These are phyloP conservation scores for Petunia secreta DNA, from an alignment of 257 asterid genomes.

Conservation along the genomic window DNA sequence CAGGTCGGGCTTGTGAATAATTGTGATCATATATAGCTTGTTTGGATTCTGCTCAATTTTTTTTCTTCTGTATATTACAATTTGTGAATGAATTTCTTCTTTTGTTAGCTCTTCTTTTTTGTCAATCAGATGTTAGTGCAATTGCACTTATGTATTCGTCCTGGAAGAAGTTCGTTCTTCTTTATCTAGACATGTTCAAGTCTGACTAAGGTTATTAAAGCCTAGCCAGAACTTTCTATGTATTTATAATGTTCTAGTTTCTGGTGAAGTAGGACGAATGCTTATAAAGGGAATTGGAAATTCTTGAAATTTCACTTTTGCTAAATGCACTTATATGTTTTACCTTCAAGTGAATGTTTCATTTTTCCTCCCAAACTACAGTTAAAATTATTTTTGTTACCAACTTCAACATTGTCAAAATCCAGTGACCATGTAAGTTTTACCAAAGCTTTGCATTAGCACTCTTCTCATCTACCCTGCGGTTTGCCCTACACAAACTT, in stretches of 20 bases:
- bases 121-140: neutral
- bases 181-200: neutral
- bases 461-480: too few relatives aligned
- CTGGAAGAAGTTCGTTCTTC: neutral
- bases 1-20: constrained; percentile 28
- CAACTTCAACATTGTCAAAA: too few relatives aligned
- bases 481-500: too few relatives aligned
- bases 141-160: constrained; percentile 15
- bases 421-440: too few relatives aligned
- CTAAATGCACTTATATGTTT: neutral
- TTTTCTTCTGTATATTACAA: constrained; percentile 12
- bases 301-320: neutral
- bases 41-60: neutral
- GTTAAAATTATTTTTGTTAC: neutral
- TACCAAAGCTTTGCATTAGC: too few relatives aligned
- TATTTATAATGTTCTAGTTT: constrained; percentile 23
- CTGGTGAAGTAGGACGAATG: too few relatives aligned
- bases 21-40: constrained; percentile 15
- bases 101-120: neutral
- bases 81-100: neutral
- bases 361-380: neutral
- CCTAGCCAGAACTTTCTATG: constrained; percentile 27
- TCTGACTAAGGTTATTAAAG: neutral
- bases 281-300: neutral
- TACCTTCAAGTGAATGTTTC: neutral